Conservation (phyloP, 192 early-diverging fungal species). For the Backusella circina region DNA sequence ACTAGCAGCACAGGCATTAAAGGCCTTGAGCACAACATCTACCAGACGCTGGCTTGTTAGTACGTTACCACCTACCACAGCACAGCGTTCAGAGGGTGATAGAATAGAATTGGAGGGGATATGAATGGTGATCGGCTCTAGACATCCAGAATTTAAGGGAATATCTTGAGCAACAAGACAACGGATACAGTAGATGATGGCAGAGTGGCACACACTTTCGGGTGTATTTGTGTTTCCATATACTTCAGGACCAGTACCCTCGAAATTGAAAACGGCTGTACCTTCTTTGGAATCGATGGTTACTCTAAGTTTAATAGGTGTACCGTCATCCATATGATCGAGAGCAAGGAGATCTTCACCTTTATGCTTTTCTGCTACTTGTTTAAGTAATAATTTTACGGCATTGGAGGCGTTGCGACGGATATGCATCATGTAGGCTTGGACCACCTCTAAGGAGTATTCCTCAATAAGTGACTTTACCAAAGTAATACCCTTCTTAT, state of each 20-base stretch:
- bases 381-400: slow-evolving; percentile 73
- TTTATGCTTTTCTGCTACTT: slow-evolving; percentile 42
- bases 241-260: slow-evolving; percentile 83
- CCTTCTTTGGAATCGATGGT: slow-evolving; percentile 69
- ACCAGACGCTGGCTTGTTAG: slow-evolving; percentile 89
- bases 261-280: slow-evolving; percentile 90
- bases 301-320: slow-evolving; percentile 69
- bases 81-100: slow-evolving; percentile 74
- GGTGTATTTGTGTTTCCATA: slow-evolving; percentile 90
- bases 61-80: slow-evolving; percentile 98
- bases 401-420: slow-evolving; percentile 85
- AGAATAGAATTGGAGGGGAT: slow-evolving; percentile 84
- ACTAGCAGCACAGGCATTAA: slow-evolving; percentile 85
- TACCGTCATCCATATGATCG: slow-evolving; percentile 95
- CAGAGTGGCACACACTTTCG: slow-evolving; percentile 64
- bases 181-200: slow-evolving; percentile 95
- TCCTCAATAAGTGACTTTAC: slow-evolving; percentile 79
- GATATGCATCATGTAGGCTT: slow-evolving; percentile 95
- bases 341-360: slow-evolving; percentile 40
- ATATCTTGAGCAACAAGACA: slow-evolving; percentile 88
- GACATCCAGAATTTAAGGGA: slow-evolving; percentile 93
- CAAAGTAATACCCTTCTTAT: slow-evolving; percentile 87
- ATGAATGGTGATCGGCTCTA: slow-evolving; percentile 75
- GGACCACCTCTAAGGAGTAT: slow-evolving; percentile 82
- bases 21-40: slow-evolving; percentile 89